Evolutionary conservation across 306 rosid species (phyloP).

Genomic region (Cicer chorassanicum): DNA sequence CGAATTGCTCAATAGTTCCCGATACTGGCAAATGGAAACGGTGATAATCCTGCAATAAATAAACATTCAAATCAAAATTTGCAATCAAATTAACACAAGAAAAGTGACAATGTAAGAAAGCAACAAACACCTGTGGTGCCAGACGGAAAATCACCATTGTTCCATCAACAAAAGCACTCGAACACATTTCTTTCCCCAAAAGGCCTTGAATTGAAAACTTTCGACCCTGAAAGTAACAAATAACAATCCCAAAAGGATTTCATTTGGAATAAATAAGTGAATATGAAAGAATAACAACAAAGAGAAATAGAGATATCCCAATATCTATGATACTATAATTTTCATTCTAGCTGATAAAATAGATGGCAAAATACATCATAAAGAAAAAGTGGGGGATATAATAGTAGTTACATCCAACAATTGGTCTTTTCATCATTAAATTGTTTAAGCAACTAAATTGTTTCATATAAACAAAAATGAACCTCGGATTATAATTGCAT

Average conservation of each 20-base stretch:
- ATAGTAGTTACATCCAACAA: slow-evolving; percentile 29
- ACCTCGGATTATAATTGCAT: slow-evolving; percentile 18
- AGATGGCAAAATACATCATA: slow-evolving; percentile 21
- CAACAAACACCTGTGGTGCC: slow-evolving; percentile 89
- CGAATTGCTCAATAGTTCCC: slow-evolving; percentile 73
- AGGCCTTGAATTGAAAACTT: slow-evolving; percentile 95
- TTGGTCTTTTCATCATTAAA: slow-evolving; percentile 10
- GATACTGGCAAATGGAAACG: slow-evolving; percentile 91
- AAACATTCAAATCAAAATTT: slow-evolving; percentile 20
- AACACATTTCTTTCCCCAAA: slow-evolving; percentile 70
- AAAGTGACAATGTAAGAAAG: slow-evolving; percentile 32
- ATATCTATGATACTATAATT: slow-evolving; percentile 13
- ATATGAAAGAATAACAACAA: slow-evolving; percentile 22
- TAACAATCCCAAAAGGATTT: slow-evolving; percentile 30
- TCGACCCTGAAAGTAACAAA: slow-evolving; percentile 65
- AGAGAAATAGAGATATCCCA: slow-evolving; percentile 19
- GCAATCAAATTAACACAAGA: slow-evolving; percentile 24
- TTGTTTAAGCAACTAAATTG: slow-evolving; percentile 31
- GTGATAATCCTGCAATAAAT: slow-evolving; percentile 86
- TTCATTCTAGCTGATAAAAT: slow-evolving; percentile 12
- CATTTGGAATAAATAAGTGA: slow-evolving; percentile 25
- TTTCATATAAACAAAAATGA: slow-evolving; percentile 13
- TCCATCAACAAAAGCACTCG: slow-evolving; percentile 75
- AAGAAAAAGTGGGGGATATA: slow-evolving; percentile 16
- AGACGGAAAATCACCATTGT: slow-evolving; percentile 89